These are phyloP conservation scores for Elaeis oleifera DNA, from an alignment of 202 grass and related monocot species.

Conservation along the genomic window DNA sequence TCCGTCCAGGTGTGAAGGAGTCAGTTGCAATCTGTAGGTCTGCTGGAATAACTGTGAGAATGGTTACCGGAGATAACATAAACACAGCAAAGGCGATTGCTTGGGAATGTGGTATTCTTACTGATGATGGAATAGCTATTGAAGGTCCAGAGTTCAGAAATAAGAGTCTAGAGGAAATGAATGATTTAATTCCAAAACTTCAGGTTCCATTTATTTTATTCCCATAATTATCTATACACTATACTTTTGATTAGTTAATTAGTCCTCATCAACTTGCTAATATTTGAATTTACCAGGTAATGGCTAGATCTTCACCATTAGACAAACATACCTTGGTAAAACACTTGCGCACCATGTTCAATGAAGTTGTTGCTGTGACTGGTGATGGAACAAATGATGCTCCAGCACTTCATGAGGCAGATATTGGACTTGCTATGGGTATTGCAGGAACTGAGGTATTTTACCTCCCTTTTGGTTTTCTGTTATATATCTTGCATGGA, in stretches of 20 bases:
- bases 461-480: neutral
- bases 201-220: constrained; percentile 36
- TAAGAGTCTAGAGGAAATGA: constrained; percentile 56
- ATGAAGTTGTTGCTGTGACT: constrained; percentile 90
- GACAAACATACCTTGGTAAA: constrained; percentile 90
- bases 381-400: constrained; percentile 96
- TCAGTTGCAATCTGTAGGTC: constrained; percentile 72
- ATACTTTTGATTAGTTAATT: neutral
- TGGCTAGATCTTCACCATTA: constrained; percentile 89
- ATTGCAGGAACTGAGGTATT: constrained; percentile 94
- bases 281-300: constrained; percentile 49
- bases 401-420: constrained; percentile 92
- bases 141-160: constrained; percentile 82
- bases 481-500: no score
- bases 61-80: constrained; percentile 99
- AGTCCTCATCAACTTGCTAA: constrained; percentile 16
- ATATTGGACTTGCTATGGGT: constrained; percentile 96
- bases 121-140: constrained; percentile 74
- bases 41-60: constrained; percentile 83
- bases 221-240: neutral
- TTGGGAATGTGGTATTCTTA: constrained; percentile 89
- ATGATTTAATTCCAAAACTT: constrained; percentile 69
- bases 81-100: constrained; percentile 98
- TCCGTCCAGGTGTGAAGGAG: constrained; percentile 79
- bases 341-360: constrained; percentile 52